Evolutionary conservation across 2,329 filamentous ascomycete genomes (phyloP).

Genomic region (Ophiognomonia clavigignenti-juglandacearum): DNA sequence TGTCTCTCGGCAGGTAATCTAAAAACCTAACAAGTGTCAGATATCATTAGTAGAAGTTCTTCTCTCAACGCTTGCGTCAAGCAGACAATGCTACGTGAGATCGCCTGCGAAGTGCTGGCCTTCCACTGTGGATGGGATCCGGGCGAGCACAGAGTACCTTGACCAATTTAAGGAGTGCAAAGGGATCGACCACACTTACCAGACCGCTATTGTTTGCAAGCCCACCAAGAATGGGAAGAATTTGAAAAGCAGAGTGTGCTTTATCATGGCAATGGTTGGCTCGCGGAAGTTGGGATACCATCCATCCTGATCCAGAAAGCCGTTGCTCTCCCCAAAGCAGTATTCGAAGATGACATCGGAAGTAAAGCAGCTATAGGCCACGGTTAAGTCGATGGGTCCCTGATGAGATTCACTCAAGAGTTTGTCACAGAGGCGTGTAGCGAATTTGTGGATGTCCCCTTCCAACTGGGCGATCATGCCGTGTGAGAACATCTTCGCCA

Average conservation of each 20-base stretch:
- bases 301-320: background rate
- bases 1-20: background rate
- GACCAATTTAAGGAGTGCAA: no score
- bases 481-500: background rate
- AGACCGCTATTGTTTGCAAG: background rate
- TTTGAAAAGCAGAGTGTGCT: background rate
- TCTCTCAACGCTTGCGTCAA: no score
- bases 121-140: no score
- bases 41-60: no score
- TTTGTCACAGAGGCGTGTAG: conserved; percentile 19
- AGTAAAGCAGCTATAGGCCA: conserved; percentile 34
- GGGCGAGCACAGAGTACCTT: no score
- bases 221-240: conserved; percentile 1
- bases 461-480: background rate
- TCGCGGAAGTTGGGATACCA: conserved; percentile 4
- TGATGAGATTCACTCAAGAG: conserved; percentile 21
- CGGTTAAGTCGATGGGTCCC: conserved; percentile 27
- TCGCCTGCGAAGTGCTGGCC: no score
- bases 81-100: no score
- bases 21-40: background rate
- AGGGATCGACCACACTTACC: no score
- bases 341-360: conserved; percentile 34
- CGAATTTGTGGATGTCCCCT: background rate
- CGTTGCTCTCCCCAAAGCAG: conserved; percentile 21
- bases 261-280: background rate